Percentiles rank a stretch among this genome's conserved stretches.
phyloP scores from a whole-genome alignment of 805 yeast genomes.

The Candida sonorensis region DNA sequence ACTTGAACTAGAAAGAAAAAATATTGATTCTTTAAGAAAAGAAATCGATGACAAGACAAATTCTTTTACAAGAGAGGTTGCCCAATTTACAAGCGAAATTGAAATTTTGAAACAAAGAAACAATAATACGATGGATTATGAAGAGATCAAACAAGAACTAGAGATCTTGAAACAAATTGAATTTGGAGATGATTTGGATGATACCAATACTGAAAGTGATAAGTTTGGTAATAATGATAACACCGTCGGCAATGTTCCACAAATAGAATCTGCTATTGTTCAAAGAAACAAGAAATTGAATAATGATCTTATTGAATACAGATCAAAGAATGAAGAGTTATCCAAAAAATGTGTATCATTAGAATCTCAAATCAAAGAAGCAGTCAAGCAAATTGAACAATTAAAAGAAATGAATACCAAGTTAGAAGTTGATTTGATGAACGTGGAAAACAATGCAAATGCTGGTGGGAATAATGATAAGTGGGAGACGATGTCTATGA shows the following conservation, averaged over 20 bases:
- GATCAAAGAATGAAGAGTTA: constrained; percentile 52
- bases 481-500: constrained; percentile 60
- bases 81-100: constrained; percentile 44
- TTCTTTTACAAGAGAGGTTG: constrained; percentile 37
- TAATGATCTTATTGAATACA: constrained; percentile 56
- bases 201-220: too few species aligned
- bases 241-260: constrained; percentile 30
- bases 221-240: constrained; percentile 34
- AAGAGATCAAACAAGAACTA: constrained; percentile 72
- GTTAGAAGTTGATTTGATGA: constrained; percentile 69
- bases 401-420: constrained; percentile 44
- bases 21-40: constrained; percentile 15
- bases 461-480: constrained; percentile 33
- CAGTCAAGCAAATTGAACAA: constrained; percentile 33
- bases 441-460: constrained; percentile 35
- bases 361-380: constrained; percentile 28
- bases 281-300: constrained; percentile 69
- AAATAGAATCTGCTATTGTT: constrained; percentile 35
- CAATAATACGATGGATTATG: constrained; percentile 59
- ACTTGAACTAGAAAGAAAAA: constrained; percentile 42
- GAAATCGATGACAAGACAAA: constrained; percentile 28
- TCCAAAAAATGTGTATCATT: constrained; percentile 33
- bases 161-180: constrained; percentile 66
- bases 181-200: too few species aligned
- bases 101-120: constrained; percentile 43